A percentile compares a stretch with the other conserved stretches of the same genome.
phyloP scores from a whole-genome alignment of 2,329 filamentous ascomycete genomes.

The Niveomyces coronatus region DNA sequence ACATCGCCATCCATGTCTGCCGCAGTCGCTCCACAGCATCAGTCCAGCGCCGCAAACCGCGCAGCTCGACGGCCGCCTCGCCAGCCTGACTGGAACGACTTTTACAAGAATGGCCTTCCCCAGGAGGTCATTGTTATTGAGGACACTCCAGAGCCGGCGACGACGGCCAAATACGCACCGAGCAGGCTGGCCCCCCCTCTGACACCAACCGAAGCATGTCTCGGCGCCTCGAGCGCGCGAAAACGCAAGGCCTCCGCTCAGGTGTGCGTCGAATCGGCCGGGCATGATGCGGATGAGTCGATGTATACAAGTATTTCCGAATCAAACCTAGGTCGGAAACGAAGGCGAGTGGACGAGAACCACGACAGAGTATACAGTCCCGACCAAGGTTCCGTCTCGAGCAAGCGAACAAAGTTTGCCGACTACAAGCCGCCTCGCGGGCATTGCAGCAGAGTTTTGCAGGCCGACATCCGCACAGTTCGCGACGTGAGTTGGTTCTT shows the following conservation, averaged over 20 bases:
- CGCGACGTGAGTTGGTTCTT: conserved; percentile 41
- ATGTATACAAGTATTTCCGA: neutral
- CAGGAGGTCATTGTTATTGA: conserved; percentile 71
- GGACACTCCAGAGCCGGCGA: conserved; percentile 49
- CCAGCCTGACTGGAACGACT: conserved; percentile 60
- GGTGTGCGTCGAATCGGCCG: neutral
- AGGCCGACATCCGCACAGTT: conserved; percentile 33
- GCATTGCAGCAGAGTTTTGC: neutral
- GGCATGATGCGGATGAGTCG: neutral
- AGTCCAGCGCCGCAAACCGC: conserved; percentile 5
- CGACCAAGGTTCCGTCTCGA: neutral
- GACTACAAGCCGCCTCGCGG: conserved; percentile 6
- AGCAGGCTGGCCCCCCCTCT: neutral
- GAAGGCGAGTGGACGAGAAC: conserved; percentile 2
- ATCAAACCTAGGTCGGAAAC: conserved; percentile 5
- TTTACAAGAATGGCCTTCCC: conserved; percentile 66
- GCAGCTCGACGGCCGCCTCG: conserved; percentile 18
- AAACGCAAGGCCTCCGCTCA: conserved; percentile 4
- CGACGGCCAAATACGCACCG: conserved; percentile 16
- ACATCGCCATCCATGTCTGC: conserved; percentile 5
- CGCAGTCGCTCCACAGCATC: conserved; percentile 8
- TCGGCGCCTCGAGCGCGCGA: conserved; percentile 1
- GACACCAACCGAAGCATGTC: conserved; percentile 1
- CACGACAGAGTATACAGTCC: neutral
- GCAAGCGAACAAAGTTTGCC: conserved; percentile 2